A percentile compares a stretch with the other conserved stretches of the same genome.
These are phyloP conservation scores for Neostapfia colusana DNA, from an alignment of 176 grass and related monocot species.

Conservation along the genomic window DNA sequence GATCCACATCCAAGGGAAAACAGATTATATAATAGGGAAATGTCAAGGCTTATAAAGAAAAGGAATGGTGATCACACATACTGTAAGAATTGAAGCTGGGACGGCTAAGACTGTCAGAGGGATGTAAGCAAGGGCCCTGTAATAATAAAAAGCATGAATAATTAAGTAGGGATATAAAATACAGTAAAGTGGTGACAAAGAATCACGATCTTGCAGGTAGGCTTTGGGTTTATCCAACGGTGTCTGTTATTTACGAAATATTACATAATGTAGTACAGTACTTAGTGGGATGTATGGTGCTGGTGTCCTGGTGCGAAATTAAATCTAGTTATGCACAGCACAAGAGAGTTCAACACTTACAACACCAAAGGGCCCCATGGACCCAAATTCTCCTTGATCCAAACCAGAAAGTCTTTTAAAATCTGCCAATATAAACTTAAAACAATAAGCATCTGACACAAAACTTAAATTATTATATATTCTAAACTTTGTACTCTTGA, in stretches of 20 bases:
- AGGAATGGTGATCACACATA: conserved; percentile 38
- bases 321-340: conserved; percentile 15
- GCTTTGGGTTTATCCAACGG: neutral
- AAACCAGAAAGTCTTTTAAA: conserved; percentile 89
- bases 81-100: conserved; percentile 95
- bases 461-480: neutral
- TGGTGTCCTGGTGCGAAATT: neutral
- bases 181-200: neutral
- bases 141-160: conserved; percentile 34
- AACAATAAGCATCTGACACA: conserved; percentile 11
- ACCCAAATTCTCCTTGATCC: conserved; percentile 94
- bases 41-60: neutral
- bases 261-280: neutral
- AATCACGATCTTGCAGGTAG: neutral
- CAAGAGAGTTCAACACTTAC: conserved; percentile 59
- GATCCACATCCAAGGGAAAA: neutral
- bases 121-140: conserved; percentile 90
- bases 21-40: conserved; percentile 4
- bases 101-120: conserved; percentile 92
- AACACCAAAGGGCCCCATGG: conserved; percentile 97
- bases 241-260: neutral
- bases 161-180: conserved; percentile 1
- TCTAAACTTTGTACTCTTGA: neutral
- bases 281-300: neutral
- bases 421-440: conserved; percentile 58